These are phyloP conservation scores for Tetrapisispora phaffii DNA, from an alignment of 805 yeast genomes.

Conservation along the genomic window DNA sequence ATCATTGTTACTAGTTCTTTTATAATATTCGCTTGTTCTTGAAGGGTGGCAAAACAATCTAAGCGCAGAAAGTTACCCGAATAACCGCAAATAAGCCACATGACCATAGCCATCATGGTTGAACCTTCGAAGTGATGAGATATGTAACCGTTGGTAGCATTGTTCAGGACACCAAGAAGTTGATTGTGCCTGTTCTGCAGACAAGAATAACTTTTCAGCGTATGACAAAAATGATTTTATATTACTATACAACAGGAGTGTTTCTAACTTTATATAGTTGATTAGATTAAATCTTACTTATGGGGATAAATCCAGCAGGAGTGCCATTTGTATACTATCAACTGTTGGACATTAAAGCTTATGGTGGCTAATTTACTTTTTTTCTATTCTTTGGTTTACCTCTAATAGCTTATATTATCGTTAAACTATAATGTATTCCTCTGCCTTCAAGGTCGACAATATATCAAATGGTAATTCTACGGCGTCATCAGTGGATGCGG, in stretches of 20 bases:
- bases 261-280: slow-evolving; percentile 1
- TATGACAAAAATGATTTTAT: neutral
- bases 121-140: too few species aligned
- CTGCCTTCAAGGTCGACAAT: slow-evolving; percentile 46
- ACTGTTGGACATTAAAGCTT: neutral
- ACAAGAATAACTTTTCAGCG: neutral
- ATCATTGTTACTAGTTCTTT: too few species aligned
- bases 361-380: neutral
- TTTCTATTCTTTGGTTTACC: neutral
- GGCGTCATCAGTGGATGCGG: slow-evolving; percentile 37
- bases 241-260: slow-evolving; percentile 3
- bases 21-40: neutral
- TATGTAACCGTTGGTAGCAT: too few species aligned
- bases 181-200: too few species aligned
- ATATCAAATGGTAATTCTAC: slow-evolving; percentile 63
- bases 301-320: neutral
- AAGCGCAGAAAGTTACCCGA: neutral
- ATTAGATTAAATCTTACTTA: neutral
- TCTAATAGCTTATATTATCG: neutral
- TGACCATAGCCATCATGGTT: too few species aligned
- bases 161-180: too few species aligned
- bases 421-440: slow-evolving; percentile 45
- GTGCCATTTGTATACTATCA: neutral
- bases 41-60: slow-evolving; percentile 3
- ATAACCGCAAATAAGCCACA: too few species aligned